phyloP scores from a whole-genome alignment of 768 basidiomycete species.

The Infundibulicybe gibba region DNA sequence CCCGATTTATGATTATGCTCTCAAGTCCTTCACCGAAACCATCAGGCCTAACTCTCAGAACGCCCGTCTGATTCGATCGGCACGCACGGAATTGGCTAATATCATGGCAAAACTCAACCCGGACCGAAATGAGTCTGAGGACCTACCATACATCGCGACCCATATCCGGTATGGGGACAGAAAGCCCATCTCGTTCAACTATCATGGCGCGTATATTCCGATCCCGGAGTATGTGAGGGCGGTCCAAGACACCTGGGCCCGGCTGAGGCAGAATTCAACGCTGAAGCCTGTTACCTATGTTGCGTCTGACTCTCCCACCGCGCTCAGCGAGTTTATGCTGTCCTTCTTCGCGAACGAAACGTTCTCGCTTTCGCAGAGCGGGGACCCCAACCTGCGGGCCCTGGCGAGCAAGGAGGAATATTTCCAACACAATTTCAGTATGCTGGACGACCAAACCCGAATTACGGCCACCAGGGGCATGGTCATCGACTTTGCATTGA shows the following conservation, averaged over 20 bases:
- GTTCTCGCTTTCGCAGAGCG: conserved; percentile 44
- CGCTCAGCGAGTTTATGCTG: conserved; percentile 36
- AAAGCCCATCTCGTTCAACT: conserved; percentile 38
- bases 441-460: conserved; percentile 34
- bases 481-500: conserved; percentile 64
- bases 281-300: conserved; percentile 44
- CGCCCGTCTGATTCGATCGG: conserved; percentile 41
- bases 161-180: conserved; percentile 67
- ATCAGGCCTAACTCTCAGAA: conserved; percentile 51
- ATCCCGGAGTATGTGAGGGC: conserved; percentile 43
- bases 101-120: conserved; percentile 23
- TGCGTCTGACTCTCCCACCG: conserved; percentile 57
- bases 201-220: conserved; percentile 43
- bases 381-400: conserved; percentile 34
- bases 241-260: conserved; percentile 36
- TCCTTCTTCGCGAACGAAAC: conserved; percentile 31
- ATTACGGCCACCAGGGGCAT: conserved; percentile 55
- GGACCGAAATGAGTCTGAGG: conserved; percentile 6
- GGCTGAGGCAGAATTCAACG: conserved; percentile 18
- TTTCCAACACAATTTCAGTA: conserved; percentile 47
- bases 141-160: conserved; percentile 43
- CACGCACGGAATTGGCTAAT: conserved; percentile 40
- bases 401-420: conserved; percentile 54
- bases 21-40: conserved; percentile 42
- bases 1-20: conserved; percentile 47